These are phyloP conservation scores for Clathrus columnatus DNA, from an alignment of 768 basidiomycete species.

Conservation along the genomic window DNA sequence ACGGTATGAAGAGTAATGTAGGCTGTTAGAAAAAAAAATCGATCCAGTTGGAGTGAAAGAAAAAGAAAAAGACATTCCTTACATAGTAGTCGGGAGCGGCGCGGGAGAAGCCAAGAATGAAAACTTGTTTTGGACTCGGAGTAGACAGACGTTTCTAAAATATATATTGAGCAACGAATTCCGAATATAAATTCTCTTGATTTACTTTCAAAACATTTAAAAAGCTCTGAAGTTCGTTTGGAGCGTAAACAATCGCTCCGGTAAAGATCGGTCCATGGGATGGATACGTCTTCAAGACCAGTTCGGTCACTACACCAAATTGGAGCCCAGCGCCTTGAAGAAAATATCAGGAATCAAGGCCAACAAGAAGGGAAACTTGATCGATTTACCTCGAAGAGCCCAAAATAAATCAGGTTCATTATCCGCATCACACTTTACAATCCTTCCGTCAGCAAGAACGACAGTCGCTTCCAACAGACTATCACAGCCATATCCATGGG, in stretches of 20 bases:
- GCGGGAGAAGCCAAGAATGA: not conserved
- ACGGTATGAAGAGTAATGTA: not conserved
- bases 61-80: not conserved
- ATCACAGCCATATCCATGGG: conserved; percentile 37
- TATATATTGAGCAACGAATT: too few relatives aligned
- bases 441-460: conserved; percentile 37
- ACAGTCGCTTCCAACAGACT: conserved; percentile 30
- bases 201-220: not conserved
- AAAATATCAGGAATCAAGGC: conserved; percentile 5
- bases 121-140: not conserved
- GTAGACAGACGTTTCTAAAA: too few relatives aligned
- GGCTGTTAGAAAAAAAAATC: not conserved
- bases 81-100: not conserved
- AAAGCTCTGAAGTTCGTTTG: not conserved
- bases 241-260: not conserved
- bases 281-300: not conserved
- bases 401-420: conserved; percentile 39
- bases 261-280: not conserved
- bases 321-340: conserved; percentile 45
- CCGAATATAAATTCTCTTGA: too few relatives aligned
- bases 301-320: conserved; percentile 28
- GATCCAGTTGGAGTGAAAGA: too few relatives aligned
- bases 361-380: not conserved
- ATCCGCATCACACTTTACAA: conserved; percentile 23
- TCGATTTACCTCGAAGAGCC: conserved; percentile 15